phyloP scores from a whole-genome alignment of 78 protist genomes.

The Dictyostelium firmibasis region DNA sequence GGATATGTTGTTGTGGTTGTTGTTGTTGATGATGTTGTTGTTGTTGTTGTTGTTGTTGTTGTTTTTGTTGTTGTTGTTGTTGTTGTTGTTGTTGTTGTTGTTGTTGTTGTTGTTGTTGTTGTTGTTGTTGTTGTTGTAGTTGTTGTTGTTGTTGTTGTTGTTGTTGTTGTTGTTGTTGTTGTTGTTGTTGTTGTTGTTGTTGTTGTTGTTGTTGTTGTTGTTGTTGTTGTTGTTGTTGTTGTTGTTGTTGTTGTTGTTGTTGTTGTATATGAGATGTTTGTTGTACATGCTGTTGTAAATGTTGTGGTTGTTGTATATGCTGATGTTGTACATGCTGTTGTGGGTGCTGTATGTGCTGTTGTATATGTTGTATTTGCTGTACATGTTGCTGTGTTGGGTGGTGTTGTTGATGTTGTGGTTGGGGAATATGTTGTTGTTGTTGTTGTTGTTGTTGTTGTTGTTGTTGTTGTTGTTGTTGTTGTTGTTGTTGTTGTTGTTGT shows the following conservation, averaged over 20 bases:
- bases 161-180: not conserved
- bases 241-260: not conserved
- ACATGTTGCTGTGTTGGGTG: not conserved
- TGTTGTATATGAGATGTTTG: not conserved
- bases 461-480: constrained; percentile 10
- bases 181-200: not conserved
- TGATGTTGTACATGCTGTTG: not conserved
- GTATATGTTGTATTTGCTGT: not conserved
- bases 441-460: not conserved
- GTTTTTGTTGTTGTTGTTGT: not conserved
- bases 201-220: not conserved
- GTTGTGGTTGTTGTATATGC: not conserved
- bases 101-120: not conserved
- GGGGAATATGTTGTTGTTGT: not conserved
- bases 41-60: not conserved
- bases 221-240: not conserved
- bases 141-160: not conserved
- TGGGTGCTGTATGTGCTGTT: not conserved
- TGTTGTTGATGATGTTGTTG: not conserved
- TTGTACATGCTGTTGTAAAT: no score
- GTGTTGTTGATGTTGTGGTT: not conserved
- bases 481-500: not conserved
- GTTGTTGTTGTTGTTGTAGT: not conserved
- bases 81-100: not conserved
- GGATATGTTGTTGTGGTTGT: no score